Evolutionary conservation across 2,329 filamentous ascomycete species (phyloP).

Genomic region (Alternaria arborescens): DNA sequence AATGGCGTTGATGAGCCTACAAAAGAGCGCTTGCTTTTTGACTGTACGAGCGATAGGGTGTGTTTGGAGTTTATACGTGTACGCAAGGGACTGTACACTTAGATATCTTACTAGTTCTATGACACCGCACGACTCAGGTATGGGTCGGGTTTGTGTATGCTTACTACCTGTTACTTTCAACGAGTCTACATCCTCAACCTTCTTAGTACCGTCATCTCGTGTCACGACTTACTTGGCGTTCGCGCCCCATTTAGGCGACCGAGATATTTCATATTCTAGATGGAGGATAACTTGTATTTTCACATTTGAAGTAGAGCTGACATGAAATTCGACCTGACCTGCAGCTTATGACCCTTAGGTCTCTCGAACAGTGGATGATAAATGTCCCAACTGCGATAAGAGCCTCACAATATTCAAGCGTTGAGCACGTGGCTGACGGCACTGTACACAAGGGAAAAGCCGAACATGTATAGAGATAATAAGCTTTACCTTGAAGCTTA

Average conservation of each 20-base stretch:
- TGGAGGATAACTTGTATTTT: neutral
- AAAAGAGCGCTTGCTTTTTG: neutral
- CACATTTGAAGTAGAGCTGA: neutral
- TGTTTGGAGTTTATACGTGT: constrained; percentile 6
- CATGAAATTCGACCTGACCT: neutral
- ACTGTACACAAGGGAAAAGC: no score
- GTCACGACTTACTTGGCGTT: neutral
- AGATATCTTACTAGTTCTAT: neutral
- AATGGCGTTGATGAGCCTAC: neutral
- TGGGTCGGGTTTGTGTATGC: neutral
- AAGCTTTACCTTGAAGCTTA: no score
- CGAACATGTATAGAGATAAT: no score
- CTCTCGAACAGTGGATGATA: no score
- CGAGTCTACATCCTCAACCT: neutral
- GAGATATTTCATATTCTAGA: neutral
- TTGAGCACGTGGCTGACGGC: no score
- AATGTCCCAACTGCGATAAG: no score
- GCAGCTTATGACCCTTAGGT: neutral
- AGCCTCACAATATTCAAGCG: no score
- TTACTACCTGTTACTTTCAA: neutral
- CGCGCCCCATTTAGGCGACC: neutral
- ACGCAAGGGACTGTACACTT: neutral
- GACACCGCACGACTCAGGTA: neutral
- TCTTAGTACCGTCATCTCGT: neutral
- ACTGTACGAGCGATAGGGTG: constrained; percentile 3